A percentile compares a stretch with the other conserved stretches of the same genome.
phyloP scores from a whole-genome alignment of 345 rosid genomes.

The Lumnitzera littorea region DNA sequence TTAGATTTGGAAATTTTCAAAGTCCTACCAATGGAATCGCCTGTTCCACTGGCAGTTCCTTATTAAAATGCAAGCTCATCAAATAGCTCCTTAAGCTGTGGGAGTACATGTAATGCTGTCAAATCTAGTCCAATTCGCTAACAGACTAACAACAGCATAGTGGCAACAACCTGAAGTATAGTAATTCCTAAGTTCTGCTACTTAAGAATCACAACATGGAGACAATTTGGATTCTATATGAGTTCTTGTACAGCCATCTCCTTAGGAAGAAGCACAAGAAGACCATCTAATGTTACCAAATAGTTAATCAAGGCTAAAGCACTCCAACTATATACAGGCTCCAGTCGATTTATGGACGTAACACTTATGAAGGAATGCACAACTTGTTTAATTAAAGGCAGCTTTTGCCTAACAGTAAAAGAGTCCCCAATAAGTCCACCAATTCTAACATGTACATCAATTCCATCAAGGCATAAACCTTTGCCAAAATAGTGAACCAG shows the following conservation, averaged over 20 bases:
- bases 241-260: conserved; percentile 70
- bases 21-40: conserved; percentile 41
- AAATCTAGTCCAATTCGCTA: conserved; percentile 87
- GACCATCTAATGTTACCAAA: conserved; percentile 67
- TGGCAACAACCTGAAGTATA: conserved; percentile 86
- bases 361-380: conserved; percentile 52
- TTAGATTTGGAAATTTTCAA: conserved; percentile 34
- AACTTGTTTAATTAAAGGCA: conserved; percentile 79
- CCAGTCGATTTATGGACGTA: conserved; percentile 59
- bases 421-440: conserved; percentile 77
- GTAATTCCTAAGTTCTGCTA: conserved; percentile 55
- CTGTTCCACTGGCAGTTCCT: conserved; percentile 36
- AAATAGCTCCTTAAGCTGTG: conserved; percentile 82
- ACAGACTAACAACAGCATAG: conserved; percentile 63
- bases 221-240: conserved; percentile 58
- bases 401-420: conserved; percentile 68
- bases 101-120: conserved; percentile 78
- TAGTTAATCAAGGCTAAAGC: conserved; percentile 70
- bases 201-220: conserved; percentile 63
- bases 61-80: conserved; percentile 95
- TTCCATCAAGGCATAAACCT: conserved; percentile 84
- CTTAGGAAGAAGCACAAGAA: conserved; percentile 54
- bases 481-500: conserved; percentile 86
- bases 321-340: conserved; percentile 87
- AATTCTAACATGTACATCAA: conserved; percentile 84